These are phyloP conservation scores for Boletus bicolor DNA, from an alignment of 768 basidiomycete species.

Conservation along the genomic window DNA sequence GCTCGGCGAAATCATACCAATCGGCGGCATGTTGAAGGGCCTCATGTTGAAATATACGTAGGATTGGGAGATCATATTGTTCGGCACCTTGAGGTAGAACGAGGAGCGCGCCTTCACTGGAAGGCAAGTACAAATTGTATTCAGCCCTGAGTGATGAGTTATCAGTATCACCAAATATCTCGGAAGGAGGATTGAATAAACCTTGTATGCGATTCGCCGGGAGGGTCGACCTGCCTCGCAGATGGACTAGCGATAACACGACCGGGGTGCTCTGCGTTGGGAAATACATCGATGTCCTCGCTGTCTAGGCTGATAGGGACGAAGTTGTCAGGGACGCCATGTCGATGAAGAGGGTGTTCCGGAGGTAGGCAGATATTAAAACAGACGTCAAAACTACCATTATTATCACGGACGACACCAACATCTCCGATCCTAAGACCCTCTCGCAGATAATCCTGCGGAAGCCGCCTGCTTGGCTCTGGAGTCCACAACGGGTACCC, in stretches of 20 bases:
- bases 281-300: background rate
- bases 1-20: background rate
- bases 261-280: background rate
- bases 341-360: background rate
- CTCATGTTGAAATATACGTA: background rate
- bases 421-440: background rate
- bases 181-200: background rate
- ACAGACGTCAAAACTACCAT: background rate
- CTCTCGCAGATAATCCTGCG: background rate
- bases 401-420: background rate
- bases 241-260: background rate
- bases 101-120: background rate
- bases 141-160: background rate
- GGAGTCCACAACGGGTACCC: background rate
- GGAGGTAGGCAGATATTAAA: background rate
- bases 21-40: background rate
- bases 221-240: background rate
- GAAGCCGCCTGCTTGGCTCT: background rate
- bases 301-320: background rate
- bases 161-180: background rate
- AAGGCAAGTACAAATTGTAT: background rate
- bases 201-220: background rate
- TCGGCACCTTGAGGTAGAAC: background rate
- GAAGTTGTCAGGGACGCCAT: background rate
- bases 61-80: background rate